These are phyloP conservation scores for Plantago rigida DNA, from an alignment of 305 asterid genomes.

Conservation along the genomic window DNA sequence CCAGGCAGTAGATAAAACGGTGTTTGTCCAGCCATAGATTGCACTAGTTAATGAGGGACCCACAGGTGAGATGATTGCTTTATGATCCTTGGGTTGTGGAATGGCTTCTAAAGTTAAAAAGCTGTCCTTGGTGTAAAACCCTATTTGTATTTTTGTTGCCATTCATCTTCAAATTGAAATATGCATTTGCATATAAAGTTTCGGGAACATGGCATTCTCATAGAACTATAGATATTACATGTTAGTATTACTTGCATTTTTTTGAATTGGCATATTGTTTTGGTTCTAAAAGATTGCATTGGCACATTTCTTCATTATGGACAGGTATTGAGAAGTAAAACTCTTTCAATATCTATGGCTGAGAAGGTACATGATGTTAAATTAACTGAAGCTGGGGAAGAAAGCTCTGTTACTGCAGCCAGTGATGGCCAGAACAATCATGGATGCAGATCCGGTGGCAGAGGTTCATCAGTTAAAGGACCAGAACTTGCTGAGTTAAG, in stretches of 20 bases:
- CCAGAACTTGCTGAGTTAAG: constrained; percentile 60
- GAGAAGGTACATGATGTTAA: constrained; percentile 90
- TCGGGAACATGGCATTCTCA: too few relatives aligned
- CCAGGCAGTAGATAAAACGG: background rate
- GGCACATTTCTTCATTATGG: constrained; percentile 18
- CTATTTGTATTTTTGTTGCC: too few relatives aligned
- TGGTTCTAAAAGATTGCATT: constrained; percentile 8
- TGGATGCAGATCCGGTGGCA: constrained; percentile 70
- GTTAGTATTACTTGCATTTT: background rate
- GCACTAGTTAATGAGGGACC: background rate
- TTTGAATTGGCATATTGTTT: background rate
- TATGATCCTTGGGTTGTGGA: background rate
- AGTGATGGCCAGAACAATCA: constrained; percentile 55
- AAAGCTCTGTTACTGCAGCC: constrained; percentile 39
- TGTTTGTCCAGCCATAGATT: background rate
- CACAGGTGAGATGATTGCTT: background rate
- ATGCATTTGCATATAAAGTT: too few relatives aligned
- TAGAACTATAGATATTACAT: background rate
- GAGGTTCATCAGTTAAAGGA: constrained; percentile 42
- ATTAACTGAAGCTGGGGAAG: constrained; percentile 67
- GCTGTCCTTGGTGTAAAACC: background rate
- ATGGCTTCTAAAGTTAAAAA: background rate
- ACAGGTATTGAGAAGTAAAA: constrained; percentile 75
- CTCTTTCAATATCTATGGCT: constrained; percentile 61
- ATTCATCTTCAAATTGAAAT: too few relatives aligned